phyloP scores from a whole-genome alignment of 23 red algal species.

The Gracilariopsis chorda region DNA sequence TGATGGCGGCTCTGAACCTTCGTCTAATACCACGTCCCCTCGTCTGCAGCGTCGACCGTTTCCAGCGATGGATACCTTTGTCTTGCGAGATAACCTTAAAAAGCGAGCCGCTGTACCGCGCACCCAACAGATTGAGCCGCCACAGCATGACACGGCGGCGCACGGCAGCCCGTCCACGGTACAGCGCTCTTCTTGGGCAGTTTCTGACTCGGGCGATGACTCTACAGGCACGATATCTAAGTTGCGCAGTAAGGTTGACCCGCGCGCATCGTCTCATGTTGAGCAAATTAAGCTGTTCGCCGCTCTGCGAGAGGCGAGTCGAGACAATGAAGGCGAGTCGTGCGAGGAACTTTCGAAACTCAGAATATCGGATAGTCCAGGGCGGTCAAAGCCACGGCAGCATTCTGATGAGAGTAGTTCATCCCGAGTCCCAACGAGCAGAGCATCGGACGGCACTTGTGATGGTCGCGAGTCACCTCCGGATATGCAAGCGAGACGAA shows the following conservation, averaged over 20 bases:
- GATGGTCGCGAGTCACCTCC: neutral
- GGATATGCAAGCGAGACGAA: neutral
- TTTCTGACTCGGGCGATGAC: neutral
- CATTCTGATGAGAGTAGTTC: constrained; percentile 14
- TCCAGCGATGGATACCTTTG: neutral
- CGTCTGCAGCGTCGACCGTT: neutral
- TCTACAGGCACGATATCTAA: neutral
- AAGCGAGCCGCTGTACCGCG: neutral
- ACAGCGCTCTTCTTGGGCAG: neutral
- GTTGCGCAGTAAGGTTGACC: neutral
- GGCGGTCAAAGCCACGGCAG: neutral
- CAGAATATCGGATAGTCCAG: neutral
- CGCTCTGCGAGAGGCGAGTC: neutral
- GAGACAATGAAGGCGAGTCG: neutral
- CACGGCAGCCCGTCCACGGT: neutral
- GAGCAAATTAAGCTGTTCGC: constrained; percentile 1
- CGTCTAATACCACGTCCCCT: neutral
- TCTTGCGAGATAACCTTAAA: neutral
- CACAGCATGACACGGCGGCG: neutral
- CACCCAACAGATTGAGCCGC: neutral
- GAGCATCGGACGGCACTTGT: neutral
- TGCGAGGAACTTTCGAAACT: neutral
- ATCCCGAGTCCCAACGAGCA: neutral
- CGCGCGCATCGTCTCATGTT: neutral
- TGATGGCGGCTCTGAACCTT: neutral